Conservation (phyloP, 1,284 basidiomycete genomes). For the Pseudozyma hubeiensis region DNA sequence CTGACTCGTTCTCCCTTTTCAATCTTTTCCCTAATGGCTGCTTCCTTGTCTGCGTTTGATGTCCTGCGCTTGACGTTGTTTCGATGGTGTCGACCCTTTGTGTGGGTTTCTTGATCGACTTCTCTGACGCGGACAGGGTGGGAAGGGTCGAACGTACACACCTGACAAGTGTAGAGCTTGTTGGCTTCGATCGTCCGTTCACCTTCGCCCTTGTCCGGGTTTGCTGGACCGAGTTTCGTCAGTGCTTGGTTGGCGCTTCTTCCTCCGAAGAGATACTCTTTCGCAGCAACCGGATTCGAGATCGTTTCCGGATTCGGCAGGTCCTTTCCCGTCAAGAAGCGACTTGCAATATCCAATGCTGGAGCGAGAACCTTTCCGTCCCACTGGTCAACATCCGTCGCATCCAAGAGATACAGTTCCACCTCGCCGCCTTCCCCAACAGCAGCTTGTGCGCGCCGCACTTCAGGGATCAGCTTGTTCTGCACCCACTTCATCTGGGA, state of each 20-base stretch:
- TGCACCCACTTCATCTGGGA: constrained; percentile 91
- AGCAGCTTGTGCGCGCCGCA: constrained; percentile 63
- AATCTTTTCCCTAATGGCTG: constrained; percentile 13
- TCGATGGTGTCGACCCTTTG: constrained; percentile 21
- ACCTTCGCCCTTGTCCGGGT: constrained; percentile 33
- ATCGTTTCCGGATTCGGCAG: constrained; percentile 76
- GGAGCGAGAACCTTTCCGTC: constrained; percentile 63
- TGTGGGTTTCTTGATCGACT: constrained; percentile 75
- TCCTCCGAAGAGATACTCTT: constrained; percentile 69
- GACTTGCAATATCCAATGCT: constrained; percentile 49
- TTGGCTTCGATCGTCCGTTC: constrained; percentile 35
- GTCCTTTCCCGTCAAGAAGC: constrained; percentile 73
- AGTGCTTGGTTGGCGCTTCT: constrained; percentile 68
- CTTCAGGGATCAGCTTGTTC: constrained; percentile 86
- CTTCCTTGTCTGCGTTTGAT: constrained; percentile 12
- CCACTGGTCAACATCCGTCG: constrained; percentile 75
- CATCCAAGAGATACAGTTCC: constrained; percentile 76
- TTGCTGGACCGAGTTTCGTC: constrained; percentile 71
- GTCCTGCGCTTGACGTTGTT: constrained; percentile 26
- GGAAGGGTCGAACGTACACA: constrained; percentile 77
- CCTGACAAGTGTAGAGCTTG: constrained; percentile 72
- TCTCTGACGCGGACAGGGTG: constrained; percentile 82
- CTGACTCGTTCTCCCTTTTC: not conserved
- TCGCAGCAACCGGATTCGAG: constrained; percentile 73
- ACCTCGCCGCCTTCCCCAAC: constrained; percentile 50